Base-by-base conservation (phyloP, 2,329 filamentous ascomycete species). In the Sclerotinia trifoliorum region DNA sequence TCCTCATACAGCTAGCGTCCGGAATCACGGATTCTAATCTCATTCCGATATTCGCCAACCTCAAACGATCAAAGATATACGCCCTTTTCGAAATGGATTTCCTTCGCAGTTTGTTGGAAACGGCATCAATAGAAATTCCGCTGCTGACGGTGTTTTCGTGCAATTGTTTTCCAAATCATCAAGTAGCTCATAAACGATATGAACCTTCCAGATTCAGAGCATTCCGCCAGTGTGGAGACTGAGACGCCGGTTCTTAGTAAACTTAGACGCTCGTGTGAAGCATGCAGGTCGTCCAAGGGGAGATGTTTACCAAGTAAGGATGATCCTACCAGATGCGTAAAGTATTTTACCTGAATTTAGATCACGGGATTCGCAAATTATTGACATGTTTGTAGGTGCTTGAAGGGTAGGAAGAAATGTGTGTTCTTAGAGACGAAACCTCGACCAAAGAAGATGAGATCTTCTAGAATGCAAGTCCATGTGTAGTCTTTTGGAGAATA, bases 261-360 rank as follows among this genome's bases (percentile, higher is more conserved):
- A 46, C 48, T 73, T 6, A 70, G 71, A 21, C 69, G 68, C 6
- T 73, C 84, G 26, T 86, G 84, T 67, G 84, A 86, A 75, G 82
- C 83, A 2, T 86, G 85, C 70, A 79, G 85, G 66, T 79, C 77
- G 15, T 82, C 83, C 68, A 87, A 86, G 77, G 79, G 85, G 29
- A 84, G 82, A 68, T 87, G 85, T 71, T 81, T 81, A 70, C 77
- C 81, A 5, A 82, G 82, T 68, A 78, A 79, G 35, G 81, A 83
- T 72, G 76, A 80, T 13, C 17, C 21, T 3, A 80, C 80, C 15
- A 82, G 84, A 42, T 87, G 85, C 73, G 81, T 80, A 75, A 82
- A 83, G 84, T 86, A 79, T 71, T 77, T 86, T 66, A 83, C 82
- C 69, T 80, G 83, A 62, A 82, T 81, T 0, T 21, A 10, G 29